Evolutionary conservation across 2,329 filamentous ascomycete genomes (phyloP), one percentile per base, ranked within the genome.

Genomic region (Tolypocladium endophyticum): DNA sequence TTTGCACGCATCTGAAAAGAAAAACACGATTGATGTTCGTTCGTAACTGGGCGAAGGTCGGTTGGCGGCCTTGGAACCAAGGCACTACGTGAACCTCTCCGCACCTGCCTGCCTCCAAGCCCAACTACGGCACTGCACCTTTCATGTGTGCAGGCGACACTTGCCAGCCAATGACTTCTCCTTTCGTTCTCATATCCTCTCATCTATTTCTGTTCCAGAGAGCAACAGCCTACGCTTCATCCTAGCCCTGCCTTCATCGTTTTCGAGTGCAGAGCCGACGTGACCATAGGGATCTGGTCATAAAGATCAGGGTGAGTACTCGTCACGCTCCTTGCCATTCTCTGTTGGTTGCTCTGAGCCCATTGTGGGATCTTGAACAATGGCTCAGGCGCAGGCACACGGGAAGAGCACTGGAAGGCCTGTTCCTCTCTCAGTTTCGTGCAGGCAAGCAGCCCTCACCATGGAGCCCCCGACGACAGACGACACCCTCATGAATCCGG

Each of bases 401-500:
- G 2, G 11, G 35, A 7, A 14, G 35, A 12, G 25, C 18, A 25
- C 14, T 20, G 2, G 25, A 30, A 14, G 25, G 2, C 45, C 9
- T 20, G 14, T 3, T 30, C 16, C 6, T 23, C 25, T 16, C n/a
- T 18, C 23, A 5, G 16, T 11, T 9, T 12, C 23, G 23, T 50
- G 4, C 45, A 14, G 25, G 12, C 36, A 28, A 25, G 16, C 25
- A 9, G 18, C 54, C 30, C 8, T 14, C 20, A 9, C 28, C 1
- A 57, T 57, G 55, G 41, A 23, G 20, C 30, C 30, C 8, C 38
- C 45, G 18, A 55, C 56, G 35, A 39, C 53, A 23, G 28, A 14
- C 23, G 55, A 1, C 36, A 58, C 47, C 3, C 41, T 14, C 3
- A 67, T 70, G 64, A 70, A 71, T 53, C 70, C 69, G 36, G 67